These are phyloP conservation scores for Drosera spatulata DNA, from an alignment of 179 eudicot genomes.

Conservation along the genomic window DNA sequence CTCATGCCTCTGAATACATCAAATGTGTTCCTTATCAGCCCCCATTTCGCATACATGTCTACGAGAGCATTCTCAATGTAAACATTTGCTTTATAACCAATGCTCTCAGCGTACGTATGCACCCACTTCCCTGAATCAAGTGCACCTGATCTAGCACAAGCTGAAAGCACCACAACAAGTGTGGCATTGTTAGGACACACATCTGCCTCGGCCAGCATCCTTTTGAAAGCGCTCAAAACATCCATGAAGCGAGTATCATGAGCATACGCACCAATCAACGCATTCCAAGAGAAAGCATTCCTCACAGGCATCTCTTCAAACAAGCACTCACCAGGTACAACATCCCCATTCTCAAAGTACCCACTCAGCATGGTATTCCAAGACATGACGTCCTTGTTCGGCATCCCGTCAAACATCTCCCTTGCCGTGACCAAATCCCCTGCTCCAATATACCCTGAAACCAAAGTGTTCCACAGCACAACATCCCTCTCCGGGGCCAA, in stretches of 20 bases:
- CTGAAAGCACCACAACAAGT: conserved; percentile 41
- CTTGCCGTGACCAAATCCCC: conserved; percentile 49
- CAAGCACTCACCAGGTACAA: conserved; percentile 36
- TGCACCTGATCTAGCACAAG: conserved; percentile 65
- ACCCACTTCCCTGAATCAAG: conserved; percentile 68
- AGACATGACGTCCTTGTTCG: conserved; percentile 50
- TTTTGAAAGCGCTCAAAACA: conserved; percentile 39
- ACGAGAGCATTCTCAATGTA: conserved; percentile 56
- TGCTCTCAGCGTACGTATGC: conserved; percentile 41
- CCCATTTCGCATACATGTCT: conserved; percentile 84
- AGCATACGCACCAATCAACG: conserved; percentile 49
- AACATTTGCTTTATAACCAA: conserved; percentile 37
- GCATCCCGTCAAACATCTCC: conserved; percentile 47
- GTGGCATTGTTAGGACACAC: conserved; percentile 59
- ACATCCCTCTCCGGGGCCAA: conserved; percentile 59
- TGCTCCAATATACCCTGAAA: conserved; percentile 39
- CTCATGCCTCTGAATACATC: conserved; percentile 38
- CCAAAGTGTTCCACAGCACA: conserved; percentile 67
- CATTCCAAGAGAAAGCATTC: conserved; percentile 75
- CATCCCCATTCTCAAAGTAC: conserved; percentile 42
- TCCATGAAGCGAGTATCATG: conserved; percentile 23
- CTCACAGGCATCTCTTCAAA: conserved; percentile 46
- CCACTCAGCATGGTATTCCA: conserved; percentile 75
- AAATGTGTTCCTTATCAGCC: conserved; percentile 41
- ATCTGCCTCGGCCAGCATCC: conserved; percentile 39